Evolutionary conservation across 495 filamentous ascomycete species (phyloP).

Genomic region (Acidiella bohemica): DNA sequence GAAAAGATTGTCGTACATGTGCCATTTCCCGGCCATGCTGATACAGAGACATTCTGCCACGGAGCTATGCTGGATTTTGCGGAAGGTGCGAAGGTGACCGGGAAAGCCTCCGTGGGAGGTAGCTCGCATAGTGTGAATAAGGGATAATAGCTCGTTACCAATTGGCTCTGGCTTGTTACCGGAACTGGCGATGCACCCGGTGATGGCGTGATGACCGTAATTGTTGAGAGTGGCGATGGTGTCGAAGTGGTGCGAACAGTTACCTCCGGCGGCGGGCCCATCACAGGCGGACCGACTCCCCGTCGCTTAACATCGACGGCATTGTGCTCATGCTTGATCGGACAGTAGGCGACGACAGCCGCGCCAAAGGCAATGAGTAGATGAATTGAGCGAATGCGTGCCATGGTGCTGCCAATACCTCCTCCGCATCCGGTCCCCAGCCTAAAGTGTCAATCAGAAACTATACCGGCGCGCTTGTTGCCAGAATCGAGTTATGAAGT

Average conservation of each 20-base stretch:
- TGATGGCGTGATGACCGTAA: slow-evolving; percentile 26
- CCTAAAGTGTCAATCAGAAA: too few relatives aligned
- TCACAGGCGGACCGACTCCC: slow-evolving; percentile 1
- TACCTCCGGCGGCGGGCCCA: not conserved
- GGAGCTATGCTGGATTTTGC: slow-evolving; percentile 2
- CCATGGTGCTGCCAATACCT: slow-evolving; percentile 6
- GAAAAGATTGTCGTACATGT: slow-evolving; percentile 21
- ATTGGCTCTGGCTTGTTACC: slow-evolving; percentile 26
- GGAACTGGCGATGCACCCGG: slow-evolving; percentile 23
- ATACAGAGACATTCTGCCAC: slow-evolving; percentile 15
- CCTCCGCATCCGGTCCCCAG: not conserved
- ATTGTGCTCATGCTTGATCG: slow-evolving; percentile 8
- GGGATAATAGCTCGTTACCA: slow-evolving; percentile 24
- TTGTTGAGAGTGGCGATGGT: slow-evolving; percentile 1
- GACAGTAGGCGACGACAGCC: too few relatives aligned
- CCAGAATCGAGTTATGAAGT: too few relatives aligned
- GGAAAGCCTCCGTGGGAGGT: slow-evolving; percentile 15
- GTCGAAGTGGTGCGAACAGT: not conserved
- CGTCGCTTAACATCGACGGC: slow-evolving; percentile 5
- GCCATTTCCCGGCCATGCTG: slow-evolving; percentile 11
- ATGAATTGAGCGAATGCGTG: slow-evolving; percentile 1
- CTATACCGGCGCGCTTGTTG: too few relatives aligned
- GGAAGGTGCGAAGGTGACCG: slow-evolving; percentile 7
- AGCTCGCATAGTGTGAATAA: slow-evolving; percentile 27
- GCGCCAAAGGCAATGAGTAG: not conserved